Percentiles rank a stretch among this genome's conserved stretches.
Evolutionary conservation across 2,329 filamentous ascomycete species (phyloP).

Genomic region (Fusarium albosuccineum): DNA sequence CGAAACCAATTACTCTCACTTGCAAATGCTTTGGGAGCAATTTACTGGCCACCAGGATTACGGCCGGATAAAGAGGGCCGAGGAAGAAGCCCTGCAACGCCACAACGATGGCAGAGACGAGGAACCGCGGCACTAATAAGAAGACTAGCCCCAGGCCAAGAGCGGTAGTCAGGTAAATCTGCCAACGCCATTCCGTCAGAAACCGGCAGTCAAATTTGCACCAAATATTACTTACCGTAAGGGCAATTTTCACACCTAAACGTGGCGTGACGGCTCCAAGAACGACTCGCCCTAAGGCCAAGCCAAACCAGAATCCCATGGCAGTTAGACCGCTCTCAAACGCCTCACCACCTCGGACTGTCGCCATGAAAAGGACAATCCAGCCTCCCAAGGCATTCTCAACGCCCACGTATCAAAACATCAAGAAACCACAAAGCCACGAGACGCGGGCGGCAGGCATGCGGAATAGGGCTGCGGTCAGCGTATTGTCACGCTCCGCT

Average conservation of each 20-base stretch:
- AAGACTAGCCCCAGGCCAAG: conserved; percentile 2
- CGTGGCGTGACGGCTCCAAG: neutral
- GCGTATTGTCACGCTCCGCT: conserved; percentile 1
- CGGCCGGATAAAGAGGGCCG: conserved; percentile 1
- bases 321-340: conserved; percentile 8
- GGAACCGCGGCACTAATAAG: neutral
- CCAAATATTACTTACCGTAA: neutral
- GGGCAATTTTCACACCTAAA: neutral
- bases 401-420: conserved; percentile 7
- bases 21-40: neutral
- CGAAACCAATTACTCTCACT: conserved; percentile 1
- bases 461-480: neutral
- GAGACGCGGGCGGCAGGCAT: conserved; percentile 4
- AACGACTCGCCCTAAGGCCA: neutral
- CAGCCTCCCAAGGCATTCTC: conserved; percentile 10
- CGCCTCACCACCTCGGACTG: neutral
- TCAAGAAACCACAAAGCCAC: conserved; percentile 4
- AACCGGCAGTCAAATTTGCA: neutral
- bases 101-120: conserved; percentile 1
- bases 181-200: neutral
- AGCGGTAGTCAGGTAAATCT: neutral
- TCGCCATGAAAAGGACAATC: conserved; percentile 6
- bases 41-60: neutral
- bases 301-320: neutral
- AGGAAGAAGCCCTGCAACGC: conserved; percentile 6